Evolutionary conservation across 345 rosid genomes (phyloP).

Genomic region (Hibiscus mutabilis): DNA sequence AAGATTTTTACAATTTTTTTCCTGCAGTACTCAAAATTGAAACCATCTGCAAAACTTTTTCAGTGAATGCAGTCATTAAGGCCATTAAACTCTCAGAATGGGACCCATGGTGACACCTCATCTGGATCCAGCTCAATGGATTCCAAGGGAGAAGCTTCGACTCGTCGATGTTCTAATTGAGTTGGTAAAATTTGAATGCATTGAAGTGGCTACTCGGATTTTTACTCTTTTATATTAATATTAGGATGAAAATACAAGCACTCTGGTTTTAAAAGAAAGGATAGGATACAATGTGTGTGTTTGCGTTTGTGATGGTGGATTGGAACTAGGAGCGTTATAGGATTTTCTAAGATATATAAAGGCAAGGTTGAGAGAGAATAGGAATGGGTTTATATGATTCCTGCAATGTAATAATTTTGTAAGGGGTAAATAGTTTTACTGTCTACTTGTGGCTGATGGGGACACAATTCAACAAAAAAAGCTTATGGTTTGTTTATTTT

Average conservation of each 20-base stretch:
- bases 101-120: conserved; percentile 12
- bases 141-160: not conserved
- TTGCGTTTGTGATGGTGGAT: no score
- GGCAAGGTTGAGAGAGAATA: no score
- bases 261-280: not conserved
- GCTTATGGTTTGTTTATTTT: not conserved
- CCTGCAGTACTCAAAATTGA: conserved; percentile 21
- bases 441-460: not conserved
- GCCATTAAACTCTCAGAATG: conserved; percentile 6
- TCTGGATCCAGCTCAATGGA: not conserved
- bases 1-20: not conserved
- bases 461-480: conserved; percentile 8
- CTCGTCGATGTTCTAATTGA: not conserved
- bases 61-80: not conserved
- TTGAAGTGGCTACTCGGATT: not conserved
- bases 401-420: not conserved
- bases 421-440: not conserved
- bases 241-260: not conserved
- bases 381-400: no score
- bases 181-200: not conserved
- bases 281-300: not conserved
- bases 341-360: no score
- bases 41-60: conserved; percentile 10
- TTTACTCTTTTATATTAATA: conserved; percentile 7
- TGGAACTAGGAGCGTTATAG: no score